These are phyloP conservation scores for Eucommia ulmoides DNA, from an alignment of 257 asterid genomes.

Conservation along the genomic window DNA sequence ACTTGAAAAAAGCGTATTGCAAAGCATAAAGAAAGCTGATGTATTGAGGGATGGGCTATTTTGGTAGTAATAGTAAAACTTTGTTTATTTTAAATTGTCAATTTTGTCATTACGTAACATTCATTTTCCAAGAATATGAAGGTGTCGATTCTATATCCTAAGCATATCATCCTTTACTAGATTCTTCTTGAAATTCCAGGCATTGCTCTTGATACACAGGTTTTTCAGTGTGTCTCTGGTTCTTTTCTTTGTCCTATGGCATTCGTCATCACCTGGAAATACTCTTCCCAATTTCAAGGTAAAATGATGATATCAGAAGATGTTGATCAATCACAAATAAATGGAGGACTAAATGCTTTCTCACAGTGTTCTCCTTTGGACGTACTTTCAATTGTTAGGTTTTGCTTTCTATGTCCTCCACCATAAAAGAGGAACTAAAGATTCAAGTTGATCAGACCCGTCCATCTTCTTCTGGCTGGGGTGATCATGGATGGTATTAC, in stretches of 20 bases:
- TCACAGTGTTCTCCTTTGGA: not conserved
- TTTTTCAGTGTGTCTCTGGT: constrained; percentile 80
- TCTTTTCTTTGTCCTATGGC: constrained; percentile 68
- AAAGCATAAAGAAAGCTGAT: no score
- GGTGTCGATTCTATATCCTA: no score
- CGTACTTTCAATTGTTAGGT: constrained; percentile 23
- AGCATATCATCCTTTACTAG: constrained; percentile 7
- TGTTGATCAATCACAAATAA: not conserved
- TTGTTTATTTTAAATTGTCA: no score
- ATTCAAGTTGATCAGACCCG: constrained; percentile 30
- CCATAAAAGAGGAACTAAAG: constrained; percentile 56
- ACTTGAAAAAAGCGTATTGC: no score
- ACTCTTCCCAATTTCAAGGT: constrained; percentile 45
- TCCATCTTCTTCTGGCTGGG: constrained; percentile 48
- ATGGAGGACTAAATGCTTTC: constrained; percentile 5
- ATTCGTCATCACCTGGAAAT: constrained; percentile 62
- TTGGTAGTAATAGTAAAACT: no score
- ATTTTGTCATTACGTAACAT: not conserved
- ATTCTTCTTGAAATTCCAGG: constrained; percentile 41
- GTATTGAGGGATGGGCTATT: no score
- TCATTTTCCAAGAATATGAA: no score
- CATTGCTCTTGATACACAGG: constrained; percentile 72
- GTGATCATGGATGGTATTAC: constrained; percentile 69
- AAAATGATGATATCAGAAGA: constrained; percentile 5
- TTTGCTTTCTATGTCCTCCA: constrained; percentile 30